Evolutionary conservation across 306 rosid genomes (phyloP).

Genomic region (Vachellia pachyceras): DNA sequence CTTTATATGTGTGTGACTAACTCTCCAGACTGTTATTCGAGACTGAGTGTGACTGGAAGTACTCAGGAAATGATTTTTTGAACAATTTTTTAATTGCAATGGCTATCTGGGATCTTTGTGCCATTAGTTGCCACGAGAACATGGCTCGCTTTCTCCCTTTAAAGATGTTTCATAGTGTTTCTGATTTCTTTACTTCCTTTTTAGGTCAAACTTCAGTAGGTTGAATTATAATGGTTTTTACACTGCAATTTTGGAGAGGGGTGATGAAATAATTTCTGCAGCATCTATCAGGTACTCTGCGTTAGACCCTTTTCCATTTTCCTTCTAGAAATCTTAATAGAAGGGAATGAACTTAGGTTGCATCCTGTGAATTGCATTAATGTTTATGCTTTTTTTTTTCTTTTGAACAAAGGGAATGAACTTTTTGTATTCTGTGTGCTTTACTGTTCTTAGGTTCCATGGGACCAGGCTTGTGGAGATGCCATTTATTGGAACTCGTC

Average conservation of each 20-base stretch:
- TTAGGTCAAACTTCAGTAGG: slow-evolving; percentile 92
- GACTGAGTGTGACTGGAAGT: not conserved
- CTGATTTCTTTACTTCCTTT: slow-evolving; percentile 35
- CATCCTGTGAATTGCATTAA: not conserved
- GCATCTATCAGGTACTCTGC: slow-evolving; percentile 83
- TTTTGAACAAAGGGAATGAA: slow-evolving; percentile 16
- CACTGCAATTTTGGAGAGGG: slow-evolving; percentile 92
- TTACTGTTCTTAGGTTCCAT: slow-evolving; percentile 72
- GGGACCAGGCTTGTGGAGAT: slow-evolving; percentile 94
- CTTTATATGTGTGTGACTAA: not conserved
- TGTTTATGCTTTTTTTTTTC: not conserved
- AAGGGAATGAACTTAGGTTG: not conserved
- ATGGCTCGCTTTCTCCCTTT: not conserved
- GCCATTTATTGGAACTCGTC: slow-evolving; percentile 99
- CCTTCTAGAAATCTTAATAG: not conserved
- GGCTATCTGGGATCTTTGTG: not conserved
- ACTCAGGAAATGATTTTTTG: not conserved
- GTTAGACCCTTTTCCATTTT: not conserved
- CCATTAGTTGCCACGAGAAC: not conserved
- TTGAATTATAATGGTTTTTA: slow-evolving; percentile 87
- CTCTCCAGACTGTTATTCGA: not conserved
- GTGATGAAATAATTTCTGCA: slow-evolving; percentile 92
- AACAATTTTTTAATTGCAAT: not conserved
- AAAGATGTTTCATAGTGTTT: slow-evolving; percentile 1
- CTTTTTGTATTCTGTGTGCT: slow-evolving; percentile 24